Conservation (phyloP, 495 filamentous ascomycete genomes). For the Recurvomyces mirabilis region DNA sequence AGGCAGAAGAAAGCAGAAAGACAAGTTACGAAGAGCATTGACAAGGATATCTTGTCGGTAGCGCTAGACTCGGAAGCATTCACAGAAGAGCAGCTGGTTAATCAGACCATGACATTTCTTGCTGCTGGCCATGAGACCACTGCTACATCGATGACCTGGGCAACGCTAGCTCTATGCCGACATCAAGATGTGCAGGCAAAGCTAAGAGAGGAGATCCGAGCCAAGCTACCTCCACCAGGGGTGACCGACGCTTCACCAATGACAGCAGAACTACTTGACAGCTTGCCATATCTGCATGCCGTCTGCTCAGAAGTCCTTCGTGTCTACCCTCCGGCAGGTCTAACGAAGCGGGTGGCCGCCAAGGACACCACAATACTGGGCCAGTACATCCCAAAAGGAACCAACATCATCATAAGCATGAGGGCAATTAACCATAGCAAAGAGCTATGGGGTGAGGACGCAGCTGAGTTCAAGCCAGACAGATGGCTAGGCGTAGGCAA, state of each 20-base stretch:
- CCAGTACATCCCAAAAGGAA: constrained; percentile 4
- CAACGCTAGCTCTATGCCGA: constrained; percentile 1
- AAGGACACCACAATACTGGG: constrained; percentile 1
- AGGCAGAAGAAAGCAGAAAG: no score
- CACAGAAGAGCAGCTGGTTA: constrained; percentile 3
- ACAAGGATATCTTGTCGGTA: constrained; percentile 7
- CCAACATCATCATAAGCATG: constrained; percentile 4
- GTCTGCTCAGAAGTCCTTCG: constrained; percentile 10
- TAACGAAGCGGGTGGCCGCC: constrained; percentile 3
- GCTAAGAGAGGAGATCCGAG: constrained; percentile 1
- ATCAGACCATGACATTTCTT: constrained; percentile 9
- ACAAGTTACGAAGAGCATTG: no score
- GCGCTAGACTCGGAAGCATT: constrained; percentile 2
- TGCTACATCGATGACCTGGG: constrained; percentile 6
- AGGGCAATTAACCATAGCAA: constrained; percentile 8
- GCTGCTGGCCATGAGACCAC: constrained; percentile 11
- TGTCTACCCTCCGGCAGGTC: constrained; percentile 1
- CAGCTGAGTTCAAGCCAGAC: constrained; percentile 5
- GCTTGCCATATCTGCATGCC: constrained; percentile 6
- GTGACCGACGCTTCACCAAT: neutral
- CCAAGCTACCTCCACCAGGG: neutral
- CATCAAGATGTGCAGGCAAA: constrained; percentile 5
- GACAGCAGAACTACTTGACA: constrained; percentile 5
- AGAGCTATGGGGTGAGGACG: constrained; percentile 8
- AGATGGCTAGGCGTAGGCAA: constrained; percentile 7